Conservation (phyloP, 352 stramenopile species). For the Phytophthora tentaculata region DNA sequence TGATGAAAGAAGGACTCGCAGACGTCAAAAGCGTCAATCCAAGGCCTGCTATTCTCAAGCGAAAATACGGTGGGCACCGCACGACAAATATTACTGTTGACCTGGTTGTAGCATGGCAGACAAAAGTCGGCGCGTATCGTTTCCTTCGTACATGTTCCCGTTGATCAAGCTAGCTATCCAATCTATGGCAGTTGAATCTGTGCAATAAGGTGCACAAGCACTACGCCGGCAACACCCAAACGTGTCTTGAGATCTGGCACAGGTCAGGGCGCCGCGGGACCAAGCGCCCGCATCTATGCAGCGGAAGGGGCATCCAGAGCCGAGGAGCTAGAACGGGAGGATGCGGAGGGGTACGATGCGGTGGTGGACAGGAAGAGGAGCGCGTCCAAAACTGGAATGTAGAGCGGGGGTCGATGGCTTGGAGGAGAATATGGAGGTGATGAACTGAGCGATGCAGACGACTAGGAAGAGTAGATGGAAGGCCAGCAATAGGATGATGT, state of each 20-base stretch:
- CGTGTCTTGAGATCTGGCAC: not conserved
- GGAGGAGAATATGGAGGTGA: not conserved
- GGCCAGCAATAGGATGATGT: too few relatives aligned
- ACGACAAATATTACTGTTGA: not conserved
- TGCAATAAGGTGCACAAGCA: not conserved
- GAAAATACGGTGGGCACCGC: not conserved
- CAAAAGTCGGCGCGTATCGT: not conserved
- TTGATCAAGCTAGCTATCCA: not conserved
- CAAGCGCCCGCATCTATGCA: not conserved
- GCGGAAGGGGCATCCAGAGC: not conserved
- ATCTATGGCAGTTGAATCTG: not conserved
- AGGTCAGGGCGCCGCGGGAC: too few relatives aligned
- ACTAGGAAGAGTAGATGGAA: too few relatives aligned
- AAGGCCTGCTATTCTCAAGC: slow-evolving; percentile 11
- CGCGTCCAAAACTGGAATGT: not conserved
- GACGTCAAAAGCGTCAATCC: not conserved
- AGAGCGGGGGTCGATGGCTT: not conserved
- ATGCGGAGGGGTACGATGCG: not conserved
- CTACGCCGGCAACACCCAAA: not conserved
- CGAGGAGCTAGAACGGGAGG: not conserved
- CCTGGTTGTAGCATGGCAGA: not conserved
- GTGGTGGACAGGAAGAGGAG: not conserved
- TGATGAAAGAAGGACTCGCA: not conserved
- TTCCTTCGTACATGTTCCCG: not conserved
- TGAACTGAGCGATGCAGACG: not conserved